Base-by-base conservation (phyloP, 139 green algal species). In the Yamagishiella unicocca region DNA sequence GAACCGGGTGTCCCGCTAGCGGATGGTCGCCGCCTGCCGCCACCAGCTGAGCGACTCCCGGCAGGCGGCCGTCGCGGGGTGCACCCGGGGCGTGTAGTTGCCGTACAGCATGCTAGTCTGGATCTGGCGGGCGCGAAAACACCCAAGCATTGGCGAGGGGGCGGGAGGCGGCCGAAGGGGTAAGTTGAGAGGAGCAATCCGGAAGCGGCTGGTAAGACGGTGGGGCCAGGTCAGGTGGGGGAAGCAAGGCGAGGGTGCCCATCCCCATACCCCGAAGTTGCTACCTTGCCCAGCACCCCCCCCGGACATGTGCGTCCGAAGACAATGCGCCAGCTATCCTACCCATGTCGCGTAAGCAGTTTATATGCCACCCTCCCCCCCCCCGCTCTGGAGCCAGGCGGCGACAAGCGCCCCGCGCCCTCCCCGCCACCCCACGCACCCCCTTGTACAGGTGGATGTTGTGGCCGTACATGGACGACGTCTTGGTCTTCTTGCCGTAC, bases 41-140 rank as follows among this genome's bases (percentile, higher is more conserved):
- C 88, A 92, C 88, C 88, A 92, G 45, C 61, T 85, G 40, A 92
- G 76, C 43, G 29, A 31, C 4, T 21, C 1, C 14, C 61, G 38
- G 35, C 88, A 89, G 31, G 81, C 61, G 0, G 25, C 54, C 0
- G 88, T 92, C 8, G 88, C 88, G 4, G 68, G 68, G 70, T 92
- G 83, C 43, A 92, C 33, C 4, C 25, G 19, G 4, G 43, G 29
- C 33, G 71, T 68, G 55, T 87, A 92, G 46, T 74, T 84, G 77
- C 88, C 88, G 25, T 50, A 74, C 53, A 24, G 31, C 88, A 92
- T 92, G 66, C 66, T 74, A 6, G 45, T 33, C 31, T 74, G 66
- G 37, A 74, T 74, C 66, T 74, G 66, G 8, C 8, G 55, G 3
- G 50, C 50, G 50, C 12, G 50, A 25, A 17, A 58, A 58, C 12